Percentiles rank a stretch among this genome's conserved stretches.
Conservation (phyloP, 2,329 filamentous ascomycete species). For the Leptographium lundbergii region DNA sequence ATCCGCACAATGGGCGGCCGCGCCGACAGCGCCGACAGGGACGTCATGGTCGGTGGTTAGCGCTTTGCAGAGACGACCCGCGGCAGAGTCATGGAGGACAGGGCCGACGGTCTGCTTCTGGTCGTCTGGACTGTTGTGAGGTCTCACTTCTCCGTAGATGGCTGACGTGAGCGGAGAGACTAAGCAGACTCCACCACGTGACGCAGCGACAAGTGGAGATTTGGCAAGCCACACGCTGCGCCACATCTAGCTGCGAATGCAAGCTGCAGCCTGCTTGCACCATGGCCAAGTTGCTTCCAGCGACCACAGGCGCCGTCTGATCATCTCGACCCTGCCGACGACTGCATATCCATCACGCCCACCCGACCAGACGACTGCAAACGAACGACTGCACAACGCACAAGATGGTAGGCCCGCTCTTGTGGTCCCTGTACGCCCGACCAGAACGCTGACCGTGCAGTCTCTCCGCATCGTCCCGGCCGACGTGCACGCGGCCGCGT, state of each 20-base stretch:
- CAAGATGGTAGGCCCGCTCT: not conserved
- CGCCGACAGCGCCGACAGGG: slow-evolving; percentile 19
- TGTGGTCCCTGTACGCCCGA: not conserved
- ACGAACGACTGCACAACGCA: not conserved
- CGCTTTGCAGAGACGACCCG: no score
- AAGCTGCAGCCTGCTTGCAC: slow-evolving; percentile 10
- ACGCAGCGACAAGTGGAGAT: not conserved
- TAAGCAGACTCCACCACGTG: not conserved
- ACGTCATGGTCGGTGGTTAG: slow-evolving; percentile 19
- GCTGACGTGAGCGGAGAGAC: not conserved
- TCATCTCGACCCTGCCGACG: not conserved
- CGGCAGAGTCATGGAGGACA: not conserved
- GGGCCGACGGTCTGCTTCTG: not conserved
- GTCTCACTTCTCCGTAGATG: no score
- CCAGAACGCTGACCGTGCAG: slow-evolving; percentile 28
- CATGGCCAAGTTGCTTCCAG: not conserved
- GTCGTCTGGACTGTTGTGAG: no score
- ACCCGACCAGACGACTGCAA: no score
- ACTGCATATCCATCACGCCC: no score
- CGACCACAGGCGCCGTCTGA: not conserved
- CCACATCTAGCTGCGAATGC: slow-evolving; percentile 9
- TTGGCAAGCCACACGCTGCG: not conserved
- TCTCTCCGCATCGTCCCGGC: slow-evolving; percentile 82
- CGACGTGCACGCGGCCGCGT: slow-evolving; percentile 50
- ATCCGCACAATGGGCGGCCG: slow-evolving; percentile 56